Evolutionary conservation across 805 yeast genomes (phyloP).

Genomic region (Metschnikowia vanudenii): DNA sequence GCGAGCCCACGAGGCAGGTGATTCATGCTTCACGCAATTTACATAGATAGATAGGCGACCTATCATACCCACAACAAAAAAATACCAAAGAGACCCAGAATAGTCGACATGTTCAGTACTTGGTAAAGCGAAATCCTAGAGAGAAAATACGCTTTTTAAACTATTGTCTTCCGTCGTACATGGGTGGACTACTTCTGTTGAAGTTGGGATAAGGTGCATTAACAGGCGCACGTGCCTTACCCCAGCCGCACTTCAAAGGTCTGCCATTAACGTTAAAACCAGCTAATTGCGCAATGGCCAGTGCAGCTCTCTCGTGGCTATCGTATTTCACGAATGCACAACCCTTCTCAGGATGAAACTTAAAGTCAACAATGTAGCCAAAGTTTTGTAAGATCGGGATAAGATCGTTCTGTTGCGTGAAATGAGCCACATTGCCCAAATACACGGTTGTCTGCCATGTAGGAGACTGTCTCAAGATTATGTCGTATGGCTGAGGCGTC

Average conservation of each 20-base stretch:
- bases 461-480: conserved; percentile 75
- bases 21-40: background rate
- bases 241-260: conserved; percentile 85
- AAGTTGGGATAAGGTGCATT: conserved; percentile 1
- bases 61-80: background rate
- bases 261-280: conserved; percentile 76
- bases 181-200: conserved; percentile 2
- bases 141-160: background rate
- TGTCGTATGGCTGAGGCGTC: conserved; percentile 62
- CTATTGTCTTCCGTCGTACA: conserved; percentile 1
- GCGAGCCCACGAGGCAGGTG: background rate
- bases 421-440: conserved; percentile 80
- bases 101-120: too few species aligned
- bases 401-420: conserved; percentile 68
- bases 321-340: conserved; percentile 89
- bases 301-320: conserved; percentile 83
- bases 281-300: conserved; percentile 75
- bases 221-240: conserved; percentile 48
- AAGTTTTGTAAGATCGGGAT: conserved; percentile 73
- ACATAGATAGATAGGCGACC: background rate
- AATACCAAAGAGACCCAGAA: too few species aligned
- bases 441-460: conserved; percentile 84
- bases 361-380: conserved; percentile 80
- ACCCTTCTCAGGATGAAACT: conserved; percentile 76
- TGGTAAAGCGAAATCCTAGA: too few species aligned